Base-by-base conservation (phyloP, 495 filamentous ascomycete species). In the Penicillium crystallinum region DNA sequence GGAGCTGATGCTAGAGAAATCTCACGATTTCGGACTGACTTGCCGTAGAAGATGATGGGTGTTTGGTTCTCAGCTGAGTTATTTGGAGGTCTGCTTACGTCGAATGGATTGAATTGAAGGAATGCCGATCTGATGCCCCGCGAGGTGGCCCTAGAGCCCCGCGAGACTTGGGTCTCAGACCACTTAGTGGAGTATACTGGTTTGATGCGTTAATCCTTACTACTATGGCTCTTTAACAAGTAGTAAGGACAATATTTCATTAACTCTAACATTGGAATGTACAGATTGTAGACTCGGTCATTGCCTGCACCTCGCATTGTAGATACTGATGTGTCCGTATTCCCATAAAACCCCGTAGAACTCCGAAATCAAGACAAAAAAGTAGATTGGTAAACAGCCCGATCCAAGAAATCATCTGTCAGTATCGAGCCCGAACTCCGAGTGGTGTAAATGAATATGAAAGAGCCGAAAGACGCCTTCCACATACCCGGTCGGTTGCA, bases 351-450 rank as follows among this genome's bases (percentile, higher is more conserved):
- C 43, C 17, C 29, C 39, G 22, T 23, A 34, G 14, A 46, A 46
- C 43, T 34, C 43, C 43, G 3, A 25, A 15, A 3, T 7, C 3
- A 34, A 31, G 34, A 12, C 9, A 34, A 46, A 12, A 42, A 42
- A 27, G 12, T n/a, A 14, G 17, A 31, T 14, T 9, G 34, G 3
- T 35, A 46, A 14, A n/a, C n/a, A n/a, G n/a, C 4, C 7, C 43
- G n/a, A 41, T 18, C 4, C 11, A 39, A 5, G 14, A 22, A 8
- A 21, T 6, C 7, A 46, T 33, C 27, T 22, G 18, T 6, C 17
- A 1, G 30, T 21, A 46, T 34, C 29, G 18, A 96, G 91, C 86
- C 57, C 51, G 27, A 35, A 5, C 38, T 23, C 37, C 29, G 17
- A 46, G 25, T 29, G 18, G 17, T 33, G 27, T 25, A 63, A 10